phyloP scores from a whole-genome alignment of 495 filamentous ascomycete genomes.

The Daldinia vernicosa region DNA sequence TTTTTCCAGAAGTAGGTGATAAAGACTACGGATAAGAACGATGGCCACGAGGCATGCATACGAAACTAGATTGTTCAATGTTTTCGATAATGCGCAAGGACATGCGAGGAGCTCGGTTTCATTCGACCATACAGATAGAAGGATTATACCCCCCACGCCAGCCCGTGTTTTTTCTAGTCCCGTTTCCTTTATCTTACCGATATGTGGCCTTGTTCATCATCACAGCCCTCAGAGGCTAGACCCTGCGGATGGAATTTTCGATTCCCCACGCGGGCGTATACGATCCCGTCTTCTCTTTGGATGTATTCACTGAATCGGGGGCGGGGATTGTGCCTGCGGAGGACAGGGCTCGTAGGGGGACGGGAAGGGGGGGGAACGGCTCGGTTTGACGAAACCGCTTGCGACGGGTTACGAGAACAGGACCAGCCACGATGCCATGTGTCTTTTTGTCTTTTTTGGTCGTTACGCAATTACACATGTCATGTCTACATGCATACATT shows the following conservation, averaged over 20 bases:
- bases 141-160: conserved; percentile 41
- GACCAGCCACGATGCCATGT: conserved; percentile 33
- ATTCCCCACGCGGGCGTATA: neutral
- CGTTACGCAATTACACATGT: neutral
- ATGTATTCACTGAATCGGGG: neutral
- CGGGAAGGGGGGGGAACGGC: neutral
- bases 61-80: conserved; percentile 29
- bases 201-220: conserved; percentile 11
- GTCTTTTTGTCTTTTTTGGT: conserved; percentile 19
- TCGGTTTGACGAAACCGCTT: conserved; percentile 30
- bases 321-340: conserved; percentile 7
- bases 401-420: conserved; percentile 38
- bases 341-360: neutral
- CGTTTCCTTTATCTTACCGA: conserved; percentile 13
- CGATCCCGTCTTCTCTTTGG: neutral
- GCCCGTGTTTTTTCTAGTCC: conserved; percentile 16
- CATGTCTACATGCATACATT: conserved; percentile 28
- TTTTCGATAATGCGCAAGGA: conserved; percentile 32
- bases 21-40: conserved; percentile 5
- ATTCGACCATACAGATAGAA: conserved; percentile 38
- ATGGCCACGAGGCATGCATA: conserved; percentile 15
- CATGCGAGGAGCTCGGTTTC: conserved; percentile 25
- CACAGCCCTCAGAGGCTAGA: conserved; percentile 5
- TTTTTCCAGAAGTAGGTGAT: conserved; percentile 61
- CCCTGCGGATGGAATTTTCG: conserved; percentile 14